Conservation (phyloP, 23 red algal species). For the Gracilariopsis chorda region DNA sequence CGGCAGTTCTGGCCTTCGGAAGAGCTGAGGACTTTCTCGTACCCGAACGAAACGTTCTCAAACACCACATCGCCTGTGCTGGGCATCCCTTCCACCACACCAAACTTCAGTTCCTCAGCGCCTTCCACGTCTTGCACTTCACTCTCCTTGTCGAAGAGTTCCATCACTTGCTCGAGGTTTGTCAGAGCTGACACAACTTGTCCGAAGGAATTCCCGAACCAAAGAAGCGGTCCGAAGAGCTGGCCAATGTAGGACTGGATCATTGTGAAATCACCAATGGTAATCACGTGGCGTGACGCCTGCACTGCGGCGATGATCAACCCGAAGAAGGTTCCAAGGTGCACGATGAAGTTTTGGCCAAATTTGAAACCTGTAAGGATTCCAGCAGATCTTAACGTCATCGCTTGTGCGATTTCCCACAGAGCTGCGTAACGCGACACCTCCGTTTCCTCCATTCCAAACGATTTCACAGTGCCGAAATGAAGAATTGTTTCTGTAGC, state of each 20-base stretch:
- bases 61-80: constrained; percentile 72
- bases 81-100: not conserved
- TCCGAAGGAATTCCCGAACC: constrained; percentile 82
- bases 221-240: constrained; percentile 84
- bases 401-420: constrained; percentile 28
- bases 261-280: constrained; percentile 83
- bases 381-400: constrained; percentile 40
- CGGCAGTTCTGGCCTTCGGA: not conserved
- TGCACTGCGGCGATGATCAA: constrained; percentile 66
- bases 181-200: constrained; percentile 82
- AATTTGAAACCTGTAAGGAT: constrained; percentile 59
- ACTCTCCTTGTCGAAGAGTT: constrained; percentile 56
- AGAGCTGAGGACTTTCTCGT: not conserved
- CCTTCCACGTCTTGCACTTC: constrained; percentile 69
- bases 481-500: constrained; percentile 78
- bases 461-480: constrained; percentile 87
- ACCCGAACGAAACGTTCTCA: constrained; percentile 89
- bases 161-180: constrained; percentile 84
- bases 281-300: constrained; percentile 37
- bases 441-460: constrained; percentile 79
- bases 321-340: constrained; percentile 53
- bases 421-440: constrained; percentile 60
- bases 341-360: constrained; percentile 76
- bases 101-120: constrained; percentile 46
- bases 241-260: constrained; percentile 87